Evolutionary conservation across 2,329 filamentous ascomycete species (phyloP).

Genomic region (Emmonsiellopsis sp.): DNA sequence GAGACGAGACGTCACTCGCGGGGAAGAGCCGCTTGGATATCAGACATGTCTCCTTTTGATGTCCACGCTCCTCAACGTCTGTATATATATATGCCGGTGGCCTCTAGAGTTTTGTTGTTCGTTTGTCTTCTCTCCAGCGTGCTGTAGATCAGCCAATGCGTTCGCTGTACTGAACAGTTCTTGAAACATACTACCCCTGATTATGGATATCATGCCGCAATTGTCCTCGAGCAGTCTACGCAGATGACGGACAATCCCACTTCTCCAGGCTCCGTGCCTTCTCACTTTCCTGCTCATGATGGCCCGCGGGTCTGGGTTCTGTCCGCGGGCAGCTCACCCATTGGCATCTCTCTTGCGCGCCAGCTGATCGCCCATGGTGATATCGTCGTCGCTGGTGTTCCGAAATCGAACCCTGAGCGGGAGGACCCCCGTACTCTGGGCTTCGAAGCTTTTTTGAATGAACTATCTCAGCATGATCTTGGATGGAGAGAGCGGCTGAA

Average conservation of each 20-base stretch:
- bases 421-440: slow-evolving; percentile 65
- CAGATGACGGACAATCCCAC: slow-evolving; percentile 28
- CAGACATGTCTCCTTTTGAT: too few species aligned
- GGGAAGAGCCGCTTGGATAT: too few species aligned
- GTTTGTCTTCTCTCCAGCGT: too few species aligned
- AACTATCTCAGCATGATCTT: slow-evolving; percentile 44
- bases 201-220: neutral
- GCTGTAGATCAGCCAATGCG: too few species aligned
- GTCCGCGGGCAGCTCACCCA: slow-evolving; percentile 74
- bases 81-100: too few species aligned
- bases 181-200: neutral
- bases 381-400: slow-evolving; percentile 75
- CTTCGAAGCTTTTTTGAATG: slow-evolving; percentile 68
- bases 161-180: too few species aligned
- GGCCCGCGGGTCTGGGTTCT: slow-evolving; percentile 85
- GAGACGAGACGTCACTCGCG: too few species aligned
- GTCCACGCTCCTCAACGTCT: too few species aligned
- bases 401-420: slow-evolving; percentile 64
- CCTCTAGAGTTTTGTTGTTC: too few species aligned
- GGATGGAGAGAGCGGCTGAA: slow-evolving; percentile 73
- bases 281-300: slow-evolving; percentile 50
- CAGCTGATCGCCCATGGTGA: slow-evolving; percentile 84
- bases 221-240: slow-evolving; percentile 5
- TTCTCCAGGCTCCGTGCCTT: slow-evolving; percentile 22
- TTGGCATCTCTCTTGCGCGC: slow-evolving; percentile 72